Base-by-base conservation (phyloP, 179 eudicot species). In the Beta macrorhiza region DNA sequence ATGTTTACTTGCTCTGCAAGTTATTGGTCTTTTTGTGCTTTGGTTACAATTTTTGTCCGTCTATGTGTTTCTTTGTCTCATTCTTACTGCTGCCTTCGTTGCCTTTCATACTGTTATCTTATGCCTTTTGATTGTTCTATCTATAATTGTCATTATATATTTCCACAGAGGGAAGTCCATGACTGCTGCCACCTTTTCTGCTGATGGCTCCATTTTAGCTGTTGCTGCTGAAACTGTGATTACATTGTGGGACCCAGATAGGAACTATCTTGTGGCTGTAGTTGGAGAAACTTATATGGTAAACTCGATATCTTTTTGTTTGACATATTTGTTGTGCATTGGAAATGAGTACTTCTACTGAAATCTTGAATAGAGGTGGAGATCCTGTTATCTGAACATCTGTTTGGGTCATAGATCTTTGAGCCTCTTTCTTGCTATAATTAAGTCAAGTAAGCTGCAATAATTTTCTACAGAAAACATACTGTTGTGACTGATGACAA, bases 241-340 rank as follows among this genome's bases (percentile, higher is more conserved):
- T 75, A 95, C 99, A 29, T 80, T 95, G 78, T 95, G 99, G 99
- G 97, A 95, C 82, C 98, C 98, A 51, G 90, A 89, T 51, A 88
- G 85, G 86, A 95, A 95, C 75, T 82, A 84, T 86, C 94, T 95
- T 77, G 91, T 95, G 86, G 92, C 96, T 82, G 94, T 92, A 53
- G 84, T 95, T 62, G 98, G 94, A 78, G 91, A 91, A 72, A 85
- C 86, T 68, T 74, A 80, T 52, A 93, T 83, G 98, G 98, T 94
- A 76, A 80, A 37, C 42, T 75, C 72, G 64, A 69, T 63, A 63
- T 10, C 9, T 58, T 75, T 74, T 69, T 37, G 57, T 47, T 17
- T 16, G 52, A 75, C 62, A 22, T 12, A 5, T 29, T 74, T 56
- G 45, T 37, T 19, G 58, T 56, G 45, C 37, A 25, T 13, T 5